phyloP scores from a whole-genome alignment of 2,329 filamentous ascomycete species.

The Malbranchea zuffiana region DNA sequence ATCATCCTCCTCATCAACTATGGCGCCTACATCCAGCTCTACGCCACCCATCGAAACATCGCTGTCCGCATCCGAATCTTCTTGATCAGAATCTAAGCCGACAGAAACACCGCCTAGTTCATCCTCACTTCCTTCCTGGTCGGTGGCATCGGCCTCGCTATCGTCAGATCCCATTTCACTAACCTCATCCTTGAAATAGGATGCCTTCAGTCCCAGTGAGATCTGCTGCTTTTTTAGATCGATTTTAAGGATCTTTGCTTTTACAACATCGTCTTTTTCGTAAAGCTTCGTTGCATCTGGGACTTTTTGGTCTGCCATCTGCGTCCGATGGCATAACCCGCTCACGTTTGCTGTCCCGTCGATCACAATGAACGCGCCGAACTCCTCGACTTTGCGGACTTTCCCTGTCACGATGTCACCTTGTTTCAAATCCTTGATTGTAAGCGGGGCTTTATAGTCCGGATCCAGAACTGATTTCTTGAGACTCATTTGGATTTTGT shows the following conservation, averaged over 20 bases:
- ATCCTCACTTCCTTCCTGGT: slow-evolving; percentile 27
- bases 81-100: slow-evolving; percentile 26
- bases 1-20: slow-evolving; percentile 40
- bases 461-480: slow-evolving; percentile 76
- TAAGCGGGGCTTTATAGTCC: slow-evolving; percentile 62
- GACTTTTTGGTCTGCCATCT: slow-evolving; percentile 77
- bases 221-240: slow-evolving; percentile 66
- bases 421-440: slow-evolving; percentile 62
- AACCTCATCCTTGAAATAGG: slow-evolving; percentile 61
- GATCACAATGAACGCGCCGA: slow-evolving; percentile 85
- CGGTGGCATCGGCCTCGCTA: slow-evolving; percentile 39
- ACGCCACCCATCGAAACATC: slow-evolving; percentile 34
- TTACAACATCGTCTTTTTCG: slow-evolving; percentile 81
- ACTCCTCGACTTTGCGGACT: slow-evolving; percentile 86
- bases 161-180: slow-evolving; percentile 41
- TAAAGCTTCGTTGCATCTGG: slow-evolving; percentile 83
- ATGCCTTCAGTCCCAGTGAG: slow-evolving; percentile 85
- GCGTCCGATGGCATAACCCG: slow-evolving; percentile 80
- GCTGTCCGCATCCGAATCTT: slow-evolving; percentile 28
- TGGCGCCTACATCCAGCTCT: slow-evolving; percentile 34
- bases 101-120: slow-evolving; percentile 26
- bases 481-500: slow-evolving; percentile 73
- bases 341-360: slow-evolving; percentile 82
- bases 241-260: slow-evolving; percentile 75
- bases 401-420: slow-evolving; percentile 82